phyloP scores from a whole-genome alignment of 1,139 yeast species.

The Geotrichum europaeum region DNA sequence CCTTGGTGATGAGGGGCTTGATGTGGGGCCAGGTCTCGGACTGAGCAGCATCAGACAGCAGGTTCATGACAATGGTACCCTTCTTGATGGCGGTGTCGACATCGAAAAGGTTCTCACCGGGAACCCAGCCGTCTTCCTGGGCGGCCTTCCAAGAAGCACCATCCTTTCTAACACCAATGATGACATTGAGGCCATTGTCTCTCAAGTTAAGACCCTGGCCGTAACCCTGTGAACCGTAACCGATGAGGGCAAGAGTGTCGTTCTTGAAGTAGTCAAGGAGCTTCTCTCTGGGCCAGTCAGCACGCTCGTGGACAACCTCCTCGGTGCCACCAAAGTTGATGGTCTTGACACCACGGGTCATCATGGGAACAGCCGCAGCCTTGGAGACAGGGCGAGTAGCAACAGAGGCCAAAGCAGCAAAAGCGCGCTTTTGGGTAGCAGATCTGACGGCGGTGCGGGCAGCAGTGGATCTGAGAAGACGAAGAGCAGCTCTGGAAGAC shows the following conservation, averaged over 20 bases:
- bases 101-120: constrained; percentile 95
- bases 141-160: constrained; percentile 99
- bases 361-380: constrained; percentile 25
- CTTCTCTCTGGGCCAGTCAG: constrained; percentile 99
- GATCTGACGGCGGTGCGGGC: constrained; percentile 30
- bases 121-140: constrained; percentile 99
- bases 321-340: constrained; percentile 96
- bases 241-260: constrained; percentile 95
- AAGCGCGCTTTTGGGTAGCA: constrained; percentile 24
- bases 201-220: constrained; percentile 99
- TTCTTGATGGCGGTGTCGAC: constrained; percentile 85
- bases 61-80: constrained; percentile 96
- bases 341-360: constrained; percentile 80
- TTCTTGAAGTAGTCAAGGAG: constrained; percentile 92
- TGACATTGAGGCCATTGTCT: constrained; percentile 96
- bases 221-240: constrained; percentile 99
- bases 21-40: constrained; percentile 91
- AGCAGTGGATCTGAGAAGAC: constrained; percentile 29
- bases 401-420: constrained; percentile 24
- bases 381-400: constrained; percentile 18
- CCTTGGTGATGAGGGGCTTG: constrained; percentile 90
- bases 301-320: constrained; percentile 95
- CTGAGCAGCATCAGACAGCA: constrained; percentile 98
- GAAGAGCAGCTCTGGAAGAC: constrained; percentile 31
- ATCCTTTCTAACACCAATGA: constrained; percentile 95